A percentile compares a stretch with the other conserved stretches of the same genome.
Conservation (phyloP, 352 stramenopile genomes). For the Globisporangium okanoganense region DNA sequence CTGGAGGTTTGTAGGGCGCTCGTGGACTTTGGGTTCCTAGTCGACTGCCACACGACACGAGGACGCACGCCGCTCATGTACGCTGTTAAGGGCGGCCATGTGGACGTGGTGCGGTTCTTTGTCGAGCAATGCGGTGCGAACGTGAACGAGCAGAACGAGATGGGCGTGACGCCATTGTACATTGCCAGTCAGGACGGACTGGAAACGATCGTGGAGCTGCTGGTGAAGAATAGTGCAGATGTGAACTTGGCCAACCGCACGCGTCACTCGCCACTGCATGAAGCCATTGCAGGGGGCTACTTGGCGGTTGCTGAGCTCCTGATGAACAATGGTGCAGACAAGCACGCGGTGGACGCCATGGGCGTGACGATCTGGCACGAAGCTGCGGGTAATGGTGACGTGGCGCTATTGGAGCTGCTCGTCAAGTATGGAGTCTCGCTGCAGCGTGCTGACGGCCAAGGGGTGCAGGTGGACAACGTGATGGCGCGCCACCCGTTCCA, state of each 20-base stretch:
- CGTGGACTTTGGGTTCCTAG: slow-evolving; percentile 53
- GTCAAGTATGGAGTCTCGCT: slow-evolving; percentile 45
- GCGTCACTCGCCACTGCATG: slow-evolving; percentile 55
- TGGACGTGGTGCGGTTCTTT: slow-evolving; percentile 43
- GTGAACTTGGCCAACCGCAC: slow-evolving; percentile 67
- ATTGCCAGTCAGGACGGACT: slow-evolving; percentile 56
- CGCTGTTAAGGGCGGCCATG: slow-evolving; percentile 56
- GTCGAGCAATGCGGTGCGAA: slow-evolving; percentile 42
- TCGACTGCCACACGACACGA: slow-evolving; percentile 78
- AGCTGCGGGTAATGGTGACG: slow-evolving; percentile 52
- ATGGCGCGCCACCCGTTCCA: slow-evolving; percentile 82
- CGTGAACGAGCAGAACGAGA: slow-evolving; percentile 77
- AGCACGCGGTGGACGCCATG: slow-evolving; percentile 69
- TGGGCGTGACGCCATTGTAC: slow-evolving; percentile 73
- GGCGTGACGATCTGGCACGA: slow-evolving; percentile 81
- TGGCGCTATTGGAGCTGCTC: slow-evolving; percentile 60
- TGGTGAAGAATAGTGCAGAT: slow-evolving; percentile 44
- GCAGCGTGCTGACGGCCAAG: slow-evolving; percentile 23
- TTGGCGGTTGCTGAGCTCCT: slow-evolving; percentile 41
- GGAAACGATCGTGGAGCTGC: slow-evolving; percentile 37
- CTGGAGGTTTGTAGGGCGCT: slow-evolving; percentile 43
- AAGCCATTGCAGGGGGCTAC: slow-evolving; percentile 59
- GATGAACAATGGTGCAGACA: slow-evolving; percentile 54
- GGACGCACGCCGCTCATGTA: slow-evolving; percentile 77
- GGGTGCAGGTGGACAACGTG: slow-evolving; percentile 60